phyloP scores from a whole-genome alignment of 164 flowering plant species.

The Annona cherimola region DNA sequence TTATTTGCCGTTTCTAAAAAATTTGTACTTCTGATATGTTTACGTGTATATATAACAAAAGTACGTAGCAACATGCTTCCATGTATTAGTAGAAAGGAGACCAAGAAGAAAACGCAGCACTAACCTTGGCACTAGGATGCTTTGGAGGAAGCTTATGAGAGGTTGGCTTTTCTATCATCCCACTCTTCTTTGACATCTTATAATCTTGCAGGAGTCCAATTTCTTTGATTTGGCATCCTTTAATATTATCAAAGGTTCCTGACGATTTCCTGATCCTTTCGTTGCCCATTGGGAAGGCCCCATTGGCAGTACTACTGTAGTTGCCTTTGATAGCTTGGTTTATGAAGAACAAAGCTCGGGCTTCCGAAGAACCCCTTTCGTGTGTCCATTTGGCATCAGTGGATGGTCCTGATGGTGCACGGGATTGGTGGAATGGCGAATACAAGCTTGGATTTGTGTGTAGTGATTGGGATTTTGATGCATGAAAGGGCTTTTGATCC shows the following conservation, averaged over 20 bases:
- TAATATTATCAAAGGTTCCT: constrained; percentile 23
- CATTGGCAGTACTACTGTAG: constrained; percentile 33
- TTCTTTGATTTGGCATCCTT: constrained; percentile 40
- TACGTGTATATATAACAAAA: too few species aligned
- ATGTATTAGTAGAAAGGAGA: neutral
- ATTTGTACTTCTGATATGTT: too few species aligned
- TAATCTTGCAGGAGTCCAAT: constrained; percentile 25
- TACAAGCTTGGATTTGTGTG: constrained; percentile 10
- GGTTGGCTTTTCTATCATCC: constrained; percentile 24
- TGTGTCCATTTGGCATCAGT: constrained; percentile 14
- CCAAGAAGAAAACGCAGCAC: neutral
- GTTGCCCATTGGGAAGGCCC: constrained; percentile 27
- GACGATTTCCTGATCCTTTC: constrained; percentile 26
- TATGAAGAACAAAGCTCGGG: constrained; percentile 78
- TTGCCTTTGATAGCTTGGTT: constrained; percentile 85
- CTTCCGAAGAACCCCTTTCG: constrained; percentile 46
- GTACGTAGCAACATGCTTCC: too few species aligned
- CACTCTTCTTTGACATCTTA: constrained; percentile 38
- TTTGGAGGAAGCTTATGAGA: constrained; percentile 48
- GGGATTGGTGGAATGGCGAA: neutral
- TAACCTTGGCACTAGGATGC: constrained; percentile 51
- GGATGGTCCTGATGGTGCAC: constrained; percentile 10
- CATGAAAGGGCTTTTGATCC: constrained; percentile 36
- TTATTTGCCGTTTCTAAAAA: too few species aligned
- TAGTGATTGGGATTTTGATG: constrained; percentile 28